Evolutionary conservation across 305 asterid species (phyloP), one percentile per base, ranked within the genome.

Genomic region (Fraxinus platypoda): DNA sequence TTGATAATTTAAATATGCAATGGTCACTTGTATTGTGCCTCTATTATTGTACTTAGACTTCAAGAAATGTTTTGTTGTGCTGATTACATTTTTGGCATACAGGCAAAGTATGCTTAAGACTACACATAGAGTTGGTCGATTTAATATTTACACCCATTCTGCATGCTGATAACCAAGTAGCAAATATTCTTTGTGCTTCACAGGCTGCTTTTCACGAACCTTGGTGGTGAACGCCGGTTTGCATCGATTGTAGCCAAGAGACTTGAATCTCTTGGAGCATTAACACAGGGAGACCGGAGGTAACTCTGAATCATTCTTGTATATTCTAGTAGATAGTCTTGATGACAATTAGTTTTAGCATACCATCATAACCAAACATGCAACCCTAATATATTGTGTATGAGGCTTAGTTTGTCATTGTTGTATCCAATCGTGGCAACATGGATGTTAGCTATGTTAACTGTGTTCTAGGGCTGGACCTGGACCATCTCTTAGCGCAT

Each of bases 201-300:
- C 85, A 94, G 98, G 90, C 81, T 97, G 84, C 95, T 97, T 80
- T 93, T 97, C 88, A 92, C 99, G 78, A 94, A 93, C 89, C 99
- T 97, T 85, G 99, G 99, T 62, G 98, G 99, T 62, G 99, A 97
- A 81, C 95, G 98, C 62, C 95, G 98, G 81, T 97, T 97, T 92
- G 99, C 99, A 80, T 97, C 99, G 25, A 90, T 94, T 86, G 98
- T 97, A 83, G 99, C 99, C 76, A 97, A 92, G 91, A 91, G 99
- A 86, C 92, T 97, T 86, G 98, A 92, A 87, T 91, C 98, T 82
- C 99, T 97, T 84, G 98, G 99, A 84, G 99, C 99, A 80, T 88
- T 97, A 78, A 97, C 99, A 9, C 99, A 97, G 85, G 99, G 99
- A 80, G 99, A 97, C 84, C 97, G 99, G 11, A 91, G 99, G 99